Conservation (phyloP, 73 alveolate genomes). For the Breviolum minutum region DNA sequence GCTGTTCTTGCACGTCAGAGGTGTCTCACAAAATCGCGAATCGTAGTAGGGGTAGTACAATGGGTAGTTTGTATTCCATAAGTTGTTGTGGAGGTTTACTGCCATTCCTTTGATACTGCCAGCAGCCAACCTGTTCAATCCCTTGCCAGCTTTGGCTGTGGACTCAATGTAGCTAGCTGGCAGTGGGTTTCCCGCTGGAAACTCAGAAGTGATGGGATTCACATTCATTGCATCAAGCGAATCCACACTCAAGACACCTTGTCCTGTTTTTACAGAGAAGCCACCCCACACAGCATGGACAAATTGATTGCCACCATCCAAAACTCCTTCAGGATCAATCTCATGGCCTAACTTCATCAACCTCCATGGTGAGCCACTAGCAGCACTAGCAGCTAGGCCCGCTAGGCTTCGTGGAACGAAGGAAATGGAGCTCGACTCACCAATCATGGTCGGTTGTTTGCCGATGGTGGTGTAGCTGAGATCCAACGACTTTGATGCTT, state of each 20-base stretch:
- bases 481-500: background rate
- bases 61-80: conserved; percentile 89
- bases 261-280: conserved; percentile 27
- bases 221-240: conserved; percentile 54
- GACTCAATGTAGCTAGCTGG: conserved; percentile 70
- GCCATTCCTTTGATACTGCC: conserved; percentile 90
- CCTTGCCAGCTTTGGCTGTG: conserved; percentile 69
- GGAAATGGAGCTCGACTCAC: conserved; percentile 67
- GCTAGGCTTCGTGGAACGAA: background rate
- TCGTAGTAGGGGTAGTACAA: conserved; percentile 56
- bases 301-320: conserved; percentile 87
- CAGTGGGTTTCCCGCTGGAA: conserved; percentile 68
- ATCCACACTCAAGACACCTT: conserved; percentile 50
- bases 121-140: conserved; percentile 24
- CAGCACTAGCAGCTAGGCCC: background rate
- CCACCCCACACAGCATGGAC: conserved; percentile 77
- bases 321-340: conserved; percentile 78
- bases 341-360: conserved; percentile 72
- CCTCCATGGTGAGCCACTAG: conserved; percentile 48
- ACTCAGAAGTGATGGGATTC: conserved; percentile 70
- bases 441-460: conserved; percentile 83
- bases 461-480: conserved; percentile 37
- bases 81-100: conserved; percentile 86
- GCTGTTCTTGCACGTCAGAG: conserved; percentile 41
- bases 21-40: conserved; percentile 34